A percentile compares a stretch with the other conserved stretches of the same genome.
phyloP scores from a whole-genome alignment of 2,329 filamentous ascomycete species.

The Septoria petroselini region DNA sequence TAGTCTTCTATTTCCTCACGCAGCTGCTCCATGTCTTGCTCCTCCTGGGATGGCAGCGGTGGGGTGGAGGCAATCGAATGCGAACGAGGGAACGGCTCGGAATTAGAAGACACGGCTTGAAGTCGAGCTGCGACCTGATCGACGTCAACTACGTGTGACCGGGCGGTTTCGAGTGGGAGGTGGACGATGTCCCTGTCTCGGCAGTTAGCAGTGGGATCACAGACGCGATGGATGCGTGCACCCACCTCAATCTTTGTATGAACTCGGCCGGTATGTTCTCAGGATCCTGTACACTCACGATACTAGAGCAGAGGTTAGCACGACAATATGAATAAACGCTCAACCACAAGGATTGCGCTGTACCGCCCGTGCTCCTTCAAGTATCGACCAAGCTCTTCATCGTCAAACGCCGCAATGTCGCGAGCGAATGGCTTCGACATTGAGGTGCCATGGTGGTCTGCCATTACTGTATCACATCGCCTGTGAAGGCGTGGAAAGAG shows the following conservation, averaged over 20 bases:
- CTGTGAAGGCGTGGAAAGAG: background rate
- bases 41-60: background rate
- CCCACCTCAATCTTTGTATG: slow-evolving; percentile 9
- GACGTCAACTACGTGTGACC: slow-evolving; percentile 8
- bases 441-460: background rate
- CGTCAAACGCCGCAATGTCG: slow-evolving; percentile 5
- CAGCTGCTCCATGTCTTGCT: background rate
- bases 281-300: slow-evolving; percentile 6
- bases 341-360: background rate
- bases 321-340: background rate
- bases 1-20: background rate
- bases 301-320: background rate
- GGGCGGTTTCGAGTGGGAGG: background rate
- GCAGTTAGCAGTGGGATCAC: background rate
- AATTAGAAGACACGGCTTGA: background rate
- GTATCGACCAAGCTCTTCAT: slow-evolving; percentile 8
- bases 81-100: background rate
- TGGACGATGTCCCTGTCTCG: background rate
- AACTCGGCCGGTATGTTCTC: slow-evolving; percentile 4
- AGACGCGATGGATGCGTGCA: background rate
- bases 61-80: background rate
- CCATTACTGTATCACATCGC: background rate
- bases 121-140: slow-evolving; percentile 8
- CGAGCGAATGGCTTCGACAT: too few relatives aligned
- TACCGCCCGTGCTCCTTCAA: slow-evolving; percentile 6